Conservation (phyloP, 139 green algal genomes). For the Chlorella sp. region DNA sequence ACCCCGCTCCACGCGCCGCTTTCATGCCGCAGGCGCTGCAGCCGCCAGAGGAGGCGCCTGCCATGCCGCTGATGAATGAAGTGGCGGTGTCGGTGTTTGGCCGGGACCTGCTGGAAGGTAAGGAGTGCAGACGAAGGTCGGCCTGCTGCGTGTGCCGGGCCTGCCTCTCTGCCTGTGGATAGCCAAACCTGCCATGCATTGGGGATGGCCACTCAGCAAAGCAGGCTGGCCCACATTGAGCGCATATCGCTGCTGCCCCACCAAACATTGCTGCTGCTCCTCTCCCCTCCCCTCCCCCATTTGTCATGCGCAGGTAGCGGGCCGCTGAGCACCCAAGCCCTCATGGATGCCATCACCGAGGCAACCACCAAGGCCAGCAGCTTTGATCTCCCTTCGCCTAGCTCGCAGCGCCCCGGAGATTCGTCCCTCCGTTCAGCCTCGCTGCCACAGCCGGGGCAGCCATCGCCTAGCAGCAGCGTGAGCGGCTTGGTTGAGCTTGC, state of each 20-base stretch:
- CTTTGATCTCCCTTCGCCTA: no score
- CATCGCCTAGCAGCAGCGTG: neutral
- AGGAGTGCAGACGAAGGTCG: no score
- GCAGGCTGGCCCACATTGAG: no score
- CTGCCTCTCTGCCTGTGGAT: no score
- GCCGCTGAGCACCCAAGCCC: neutral
- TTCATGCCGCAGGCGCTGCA: neutral
- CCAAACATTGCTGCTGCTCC: no score
- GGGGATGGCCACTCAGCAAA: no score
- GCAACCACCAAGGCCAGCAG: neutral
- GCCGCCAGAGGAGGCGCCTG: neutral
- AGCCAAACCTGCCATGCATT: no score
- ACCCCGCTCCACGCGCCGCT: no score
- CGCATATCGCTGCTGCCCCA: no score
- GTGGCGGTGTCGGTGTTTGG: slow-evolving; percentile 20
- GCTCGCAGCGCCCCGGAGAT: neutral
- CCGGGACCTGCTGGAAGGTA: neutral
- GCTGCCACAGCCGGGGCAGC: neutral
- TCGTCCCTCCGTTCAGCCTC: neutral
- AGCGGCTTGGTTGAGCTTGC: neutral
- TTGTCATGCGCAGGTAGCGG: neutral
- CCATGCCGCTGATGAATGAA: neutral
- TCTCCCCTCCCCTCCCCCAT: no score
- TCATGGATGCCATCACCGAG: slow-evolving; percentile 24
- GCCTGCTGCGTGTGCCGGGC: no score